Conservation (phyloP, 2,329 filamentous ascomycete genomes). For the Aspergillus neotritici region DNA sequence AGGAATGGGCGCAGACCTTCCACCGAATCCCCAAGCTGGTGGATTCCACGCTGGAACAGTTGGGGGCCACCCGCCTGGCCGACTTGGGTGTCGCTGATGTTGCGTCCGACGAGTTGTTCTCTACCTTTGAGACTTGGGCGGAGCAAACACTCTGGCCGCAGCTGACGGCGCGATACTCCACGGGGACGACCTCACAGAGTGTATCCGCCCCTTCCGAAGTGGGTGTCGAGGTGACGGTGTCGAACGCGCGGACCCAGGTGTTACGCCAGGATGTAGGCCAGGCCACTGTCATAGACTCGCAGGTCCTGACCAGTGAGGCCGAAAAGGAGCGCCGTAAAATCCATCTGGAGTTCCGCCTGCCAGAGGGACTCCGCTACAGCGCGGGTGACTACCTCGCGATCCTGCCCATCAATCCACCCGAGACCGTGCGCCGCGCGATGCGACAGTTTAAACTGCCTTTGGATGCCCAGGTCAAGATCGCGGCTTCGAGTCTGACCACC, state of each 20-base stretch:
- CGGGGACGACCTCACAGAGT: not conserved
- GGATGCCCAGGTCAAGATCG: conserved; percentile 58
- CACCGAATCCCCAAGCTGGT: conserved; percentile 61
- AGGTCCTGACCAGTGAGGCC: conserved; percentile 44
- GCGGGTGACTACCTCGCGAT: conserved; percentile 75
- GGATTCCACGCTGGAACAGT: conserved; percentile 47
- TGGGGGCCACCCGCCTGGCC: conserved; percentile 47
- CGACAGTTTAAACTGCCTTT: conserved; percentile 59
- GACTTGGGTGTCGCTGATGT: conserved; percentile 55
- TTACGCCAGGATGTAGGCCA: conserved; percentile 36
- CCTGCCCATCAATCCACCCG: conserved; percentile 62
- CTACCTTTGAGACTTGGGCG: conserved; percentile 4
- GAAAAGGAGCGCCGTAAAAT: conserved; percentile 49
- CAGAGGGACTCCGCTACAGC: conserved; percentile 59
- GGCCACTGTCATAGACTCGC: conserved; percentile 52
- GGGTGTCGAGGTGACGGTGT: not conserved
- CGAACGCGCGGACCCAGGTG: conserved; percentile 40
- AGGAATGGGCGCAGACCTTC: conserved; percentile 53
- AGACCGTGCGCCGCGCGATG: conserved; percentile 59
- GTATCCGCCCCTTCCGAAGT: not conserved
- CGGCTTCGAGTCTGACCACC: conserved; percentile 32
- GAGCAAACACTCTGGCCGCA: conserved; percentile 5
- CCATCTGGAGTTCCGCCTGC: conserved; percentile 63
- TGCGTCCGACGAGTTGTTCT: conserved; percentile 17
- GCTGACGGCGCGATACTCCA: too few species aligned